Percentiles rank a stretch among this genome's conserved stretches.
Conservation (phyloP, 768 basidiomycete genomes). For the Pisolithus sp. region DNA sequence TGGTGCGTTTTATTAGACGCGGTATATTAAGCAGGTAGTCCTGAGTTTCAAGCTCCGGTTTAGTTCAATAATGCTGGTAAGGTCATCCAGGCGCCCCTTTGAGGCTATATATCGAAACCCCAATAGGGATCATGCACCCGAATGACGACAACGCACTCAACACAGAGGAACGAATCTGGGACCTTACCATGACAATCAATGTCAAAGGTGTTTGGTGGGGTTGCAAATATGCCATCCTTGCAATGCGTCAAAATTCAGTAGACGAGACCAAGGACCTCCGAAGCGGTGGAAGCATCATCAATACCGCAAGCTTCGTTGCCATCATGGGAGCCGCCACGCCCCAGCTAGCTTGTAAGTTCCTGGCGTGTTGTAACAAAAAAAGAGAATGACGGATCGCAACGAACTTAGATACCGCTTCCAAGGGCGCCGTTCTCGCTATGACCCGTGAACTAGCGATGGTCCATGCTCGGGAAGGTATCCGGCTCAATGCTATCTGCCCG, state of each 20-base stretch:
- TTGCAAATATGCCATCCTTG: slow-evolving; percentile 93
- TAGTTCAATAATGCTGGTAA: slow-evolving; percentile 92
- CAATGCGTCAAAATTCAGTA: slow-evolving; percentile 89
- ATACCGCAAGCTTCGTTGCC: slow-evolving; percentile 96
- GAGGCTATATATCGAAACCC: neutral
- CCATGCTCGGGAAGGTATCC: slow-evolving; percentile 95
- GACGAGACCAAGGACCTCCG: slow-evolving; percentile 77
- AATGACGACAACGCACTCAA: slow-evolving; percentile 91
- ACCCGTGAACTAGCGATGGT: slow-evolving; percentile 97
- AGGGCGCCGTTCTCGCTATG: slow-evolving; percentile 99
- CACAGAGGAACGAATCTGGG: slow-evolving; percentile 97
- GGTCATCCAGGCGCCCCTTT: slow-evolving; percentile 5
- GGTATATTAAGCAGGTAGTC: neutral
- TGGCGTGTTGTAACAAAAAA: neutral
- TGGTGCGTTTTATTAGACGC: slow-evolving; percentile 48
- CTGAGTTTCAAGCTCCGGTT: neutral
- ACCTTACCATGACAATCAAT: slow-evolving; percentile 88
- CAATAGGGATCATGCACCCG: slow-evolving; percentile 93
- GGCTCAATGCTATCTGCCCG: slow-evolving; percentile 95
- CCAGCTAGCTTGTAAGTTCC: slow-evolving; percentile 82
- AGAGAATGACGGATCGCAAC: slow-evolving; percentile 7
- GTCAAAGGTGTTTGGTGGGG: slow-evolving; percentile 99
- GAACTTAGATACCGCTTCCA: slow-evolving; percentile 81
- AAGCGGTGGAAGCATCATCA: slow-evolving; percentile 89
- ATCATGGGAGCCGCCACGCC: slow-evolving; percentile 95